Conservation (phyloP, 1,284 basidiomycete genomes). For the Sphaerobolus stellatus region DNA sequence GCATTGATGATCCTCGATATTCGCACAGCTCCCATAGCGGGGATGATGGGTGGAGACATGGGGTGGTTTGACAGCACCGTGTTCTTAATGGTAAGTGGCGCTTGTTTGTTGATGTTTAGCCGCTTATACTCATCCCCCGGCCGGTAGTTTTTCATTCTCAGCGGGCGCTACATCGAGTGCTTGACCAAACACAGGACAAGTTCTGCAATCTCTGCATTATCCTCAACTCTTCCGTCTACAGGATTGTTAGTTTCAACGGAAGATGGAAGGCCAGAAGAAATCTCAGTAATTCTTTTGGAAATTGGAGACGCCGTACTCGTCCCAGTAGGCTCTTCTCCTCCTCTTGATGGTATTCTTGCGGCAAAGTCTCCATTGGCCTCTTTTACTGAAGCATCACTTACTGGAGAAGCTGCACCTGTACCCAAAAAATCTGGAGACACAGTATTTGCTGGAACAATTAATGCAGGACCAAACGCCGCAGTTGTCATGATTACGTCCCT, state of each 20-base stretch:
- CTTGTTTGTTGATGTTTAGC: not conserved
- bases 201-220: not conserved
- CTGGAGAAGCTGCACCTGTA: slow-evolving; percentile 4
- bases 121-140: not conserved
- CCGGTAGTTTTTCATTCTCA: not conserved
- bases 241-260: not conserved
- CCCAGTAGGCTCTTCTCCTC: slow-evolving; percentile 1
- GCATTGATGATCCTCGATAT: slow-evolving; percentile 67
- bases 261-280: not conserved
- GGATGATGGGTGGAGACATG: slow-evolving; percentile 45
- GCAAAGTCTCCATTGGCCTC: not conserved
- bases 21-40: slow-evolving; percentile 35
- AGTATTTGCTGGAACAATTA: slow-evolving; percentile 1
- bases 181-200: not conserved
- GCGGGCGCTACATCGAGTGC: not conserved
- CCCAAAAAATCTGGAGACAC: not conserved
- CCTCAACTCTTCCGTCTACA: not conserved
- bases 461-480: not conserved
- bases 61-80: slow-evolving; percentile 84
- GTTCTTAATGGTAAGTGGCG: slow-evolving; percentile 1
- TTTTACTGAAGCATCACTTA: slow-evolving; percentile 2
- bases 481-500: not conserved
- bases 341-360: slow-evolving; percentile 1
- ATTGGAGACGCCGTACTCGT: not conserved
- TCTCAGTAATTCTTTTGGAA: not conserved